Percentiles rank a stretch among this genome's conserved stretches.
phyloP scores from a whole-genome alignment of 2,329 filamentous ascomycete species.

The Botryotinia calthae region DNA sequence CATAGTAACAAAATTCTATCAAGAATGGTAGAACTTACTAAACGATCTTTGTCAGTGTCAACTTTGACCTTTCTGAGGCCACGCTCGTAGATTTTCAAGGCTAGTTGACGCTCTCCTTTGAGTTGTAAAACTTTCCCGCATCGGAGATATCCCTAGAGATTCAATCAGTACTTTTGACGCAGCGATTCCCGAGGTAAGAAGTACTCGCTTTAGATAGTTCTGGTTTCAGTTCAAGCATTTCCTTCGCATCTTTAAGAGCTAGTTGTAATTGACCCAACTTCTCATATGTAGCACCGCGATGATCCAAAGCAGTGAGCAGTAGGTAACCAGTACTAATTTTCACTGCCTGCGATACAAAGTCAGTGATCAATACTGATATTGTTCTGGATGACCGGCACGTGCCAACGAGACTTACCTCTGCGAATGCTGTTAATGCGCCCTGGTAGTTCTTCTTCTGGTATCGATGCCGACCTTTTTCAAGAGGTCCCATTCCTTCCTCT shows the following conservation, averaged over 20 bases:
- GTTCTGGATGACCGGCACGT: neutral
- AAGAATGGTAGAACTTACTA: conserved; percentile 25
- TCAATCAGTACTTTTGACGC: neutral
- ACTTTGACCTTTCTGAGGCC: conserved; percentile 38
- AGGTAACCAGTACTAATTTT: conserved; percentile 31
- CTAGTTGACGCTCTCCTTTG: conserved; percentile 33
- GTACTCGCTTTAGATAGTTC: conserved; percentile 34
- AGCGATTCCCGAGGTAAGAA: neutral
- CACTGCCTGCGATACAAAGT: conserved; percentile 30
- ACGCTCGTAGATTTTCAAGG: conserved; percentile 39
- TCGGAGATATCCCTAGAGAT: conserved; percentile 38
- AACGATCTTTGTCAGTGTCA: conserved; percentile 33
- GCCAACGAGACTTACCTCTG: conserved; percentile 26
- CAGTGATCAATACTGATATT: conserved; percentile 8
- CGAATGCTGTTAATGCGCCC: conserved; percentile 34
- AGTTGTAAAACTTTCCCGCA: conserved; percentile 38
- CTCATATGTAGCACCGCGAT: conserved; percentile 39
- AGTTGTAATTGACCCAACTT: conserved; percentile 34
- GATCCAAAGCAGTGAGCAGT: conserved; percentile 37
- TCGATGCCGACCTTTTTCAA: conserved; percentile 33
- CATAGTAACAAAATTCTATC: neutral
- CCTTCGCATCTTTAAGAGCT: conserved; percentile 37
- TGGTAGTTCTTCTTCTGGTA: conserved; percentile 36
- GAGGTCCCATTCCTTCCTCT: conserved; percentile 32
- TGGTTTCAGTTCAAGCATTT: conserved; percentile 38